Evolutionary conservation across 257 asterid species (phyloP).

Genomic region (Solanum ossicruentum): DNA sequence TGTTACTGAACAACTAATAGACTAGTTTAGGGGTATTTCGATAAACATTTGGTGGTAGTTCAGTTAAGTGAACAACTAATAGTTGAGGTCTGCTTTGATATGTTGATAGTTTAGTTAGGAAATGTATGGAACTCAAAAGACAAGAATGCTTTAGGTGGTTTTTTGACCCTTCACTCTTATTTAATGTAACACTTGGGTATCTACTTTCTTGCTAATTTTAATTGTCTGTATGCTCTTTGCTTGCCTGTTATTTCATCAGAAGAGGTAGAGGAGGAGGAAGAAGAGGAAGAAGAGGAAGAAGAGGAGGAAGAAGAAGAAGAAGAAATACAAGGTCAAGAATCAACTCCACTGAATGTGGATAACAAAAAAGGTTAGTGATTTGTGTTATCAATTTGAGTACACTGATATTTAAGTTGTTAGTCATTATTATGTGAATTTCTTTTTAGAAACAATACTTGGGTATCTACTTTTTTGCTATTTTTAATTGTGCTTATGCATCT

Average conservation of each 20-base stretch:
- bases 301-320: neutral
- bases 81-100: no score
- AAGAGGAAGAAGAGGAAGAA: neutral
- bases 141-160: no score
- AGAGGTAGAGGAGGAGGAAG: neutral
- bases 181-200: neutral
- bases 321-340: neutral
- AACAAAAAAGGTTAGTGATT: neutral
- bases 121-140: no score
- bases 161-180: no score
- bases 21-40: no score
- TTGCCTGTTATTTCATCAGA: neutral
- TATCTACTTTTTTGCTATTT: neutral
- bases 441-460: neutral
- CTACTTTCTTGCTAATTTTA: neutral
- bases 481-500: neutral
- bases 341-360: neutral
- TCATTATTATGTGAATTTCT: neutral
- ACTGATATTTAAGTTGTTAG: neutral
- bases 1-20: no score
- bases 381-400: neutral
- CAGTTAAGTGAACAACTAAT: no score
- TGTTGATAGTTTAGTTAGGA: no score
- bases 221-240: neutral
- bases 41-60: no score